Percentiles rank a stretch among this genome's conserved stretches.
These are phyloP conservation scores for Aspergillus avenaceus DNA, from an alignment of 495 filamentous ascomycete genomes.

Conservation along the genomic window DNA sequence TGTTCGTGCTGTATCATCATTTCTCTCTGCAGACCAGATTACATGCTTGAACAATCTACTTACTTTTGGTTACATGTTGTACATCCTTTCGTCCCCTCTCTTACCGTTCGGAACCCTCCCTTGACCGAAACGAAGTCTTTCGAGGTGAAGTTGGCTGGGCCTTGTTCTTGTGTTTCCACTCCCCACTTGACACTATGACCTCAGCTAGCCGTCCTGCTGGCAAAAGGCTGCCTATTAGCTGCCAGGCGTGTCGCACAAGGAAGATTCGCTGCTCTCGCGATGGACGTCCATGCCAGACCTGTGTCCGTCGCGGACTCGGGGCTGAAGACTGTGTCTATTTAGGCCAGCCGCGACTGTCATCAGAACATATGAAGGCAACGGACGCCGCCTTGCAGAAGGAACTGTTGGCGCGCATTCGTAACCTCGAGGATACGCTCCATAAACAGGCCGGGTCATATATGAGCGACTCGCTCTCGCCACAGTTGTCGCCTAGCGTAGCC, in stretches of 20 bases:
- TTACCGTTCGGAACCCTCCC: too few species aligned
- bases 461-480: conserved; percentile 25
- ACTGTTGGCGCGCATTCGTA: conserved; percentile 33
- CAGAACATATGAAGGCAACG: conserved; percentile 22
- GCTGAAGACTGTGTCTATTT: conserved; percentile 42
- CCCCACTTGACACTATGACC: conserved; percentile 5
- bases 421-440: conserved; percentile 36
- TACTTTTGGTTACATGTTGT: too few species aligned
- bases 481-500: conserved; percentile 25
- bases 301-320: conserved; percentile 35
- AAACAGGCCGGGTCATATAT: conserved; percentile 25
- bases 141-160: background rate
- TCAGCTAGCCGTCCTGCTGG: conserved; percentile 22
- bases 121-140: background rate
- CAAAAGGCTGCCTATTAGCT: conserved; percentile 40
- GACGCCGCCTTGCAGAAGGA: conserved; percentile 31
- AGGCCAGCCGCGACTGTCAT: conserved; percentile 35
- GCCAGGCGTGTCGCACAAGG: conserved; percentile 37
- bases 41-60: too few species aligned
- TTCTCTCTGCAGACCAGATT: too few species aligned
- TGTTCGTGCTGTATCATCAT: background rate
- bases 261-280: conserved; percentile 42
- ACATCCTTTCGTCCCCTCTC: too few species aligned
- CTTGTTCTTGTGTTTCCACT: background rate
- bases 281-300: conserved; percentile 38